phyloP scores from a whole-genome alignment of 2,329 filamentous ascomycete genomes.

The Rhinocladiella mackenziei region DNA sequence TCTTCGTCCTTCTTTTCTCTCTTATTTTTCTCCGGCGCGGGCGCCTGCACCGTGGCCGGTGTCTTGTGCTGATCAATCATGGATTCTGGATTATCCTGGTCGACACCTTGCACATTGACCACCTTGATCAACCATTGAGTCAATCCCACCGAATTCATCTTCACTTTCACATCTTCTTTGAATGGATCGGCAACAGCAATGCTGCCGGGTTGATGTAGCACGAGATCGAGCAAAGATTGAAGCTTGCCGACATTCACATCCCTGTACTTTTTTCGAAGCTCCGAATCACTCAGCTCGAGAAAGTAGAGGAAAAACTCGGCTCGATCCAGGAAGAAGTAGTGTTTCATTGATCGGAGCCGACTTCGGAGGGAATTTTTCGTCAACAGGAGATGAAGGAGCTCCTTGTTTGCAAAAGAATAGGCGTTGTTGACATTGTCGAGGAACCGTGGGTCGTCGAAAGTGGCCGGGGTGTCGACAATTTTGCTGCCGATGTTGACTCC shows the following conservation, averaged over 20 bases:
- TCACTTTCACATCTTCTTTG: conserved; percentile 96
- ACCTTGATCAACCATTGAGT: conserved; percentile 94
- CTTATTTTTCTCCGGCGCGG: conserved; percentile 46
- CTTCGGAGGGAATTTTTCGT: conserved; percentile 89
- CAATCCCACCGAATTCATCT: conserved; percentile 91
- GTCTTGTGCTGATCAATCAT: conserved; percentile 68
- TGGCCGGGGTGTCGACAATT: conserved; percentile 75
- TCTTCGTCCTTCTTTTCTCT: conserved; percentile 77
- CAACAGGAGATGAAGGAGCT: conserved; percentile 81
- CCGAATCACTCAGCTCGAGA: conserved; percentile 82
- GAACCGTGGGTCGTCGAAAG: conserved; percentile 87
- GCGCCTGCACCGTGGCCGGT: conserved; percentile 49
- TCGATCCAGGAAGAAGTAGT: conserved; percentile 97
- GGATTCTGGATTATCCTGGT: conserved; percentile 66
- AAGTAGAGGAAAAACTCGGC: conserved; percentile 99
- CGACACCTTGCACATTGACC: conserved; percentile 92
- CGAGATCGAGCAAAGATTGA: conserved; percentile 91
- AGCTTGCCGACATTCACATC: conserved; percentile 88
- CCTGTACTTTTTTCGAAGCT: conserved; percentile 84
- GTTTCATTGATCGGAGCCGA: conserved; percentile 83
- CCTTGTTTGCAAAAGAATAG: conserved; percentile 93
- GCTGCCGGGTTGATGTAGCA: conserved; percentile 91
- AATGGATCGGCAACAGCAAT: conserved; percentile 92
- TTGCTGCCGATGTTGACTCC: conserved; percentile 90
- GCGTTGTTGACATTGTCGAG: conserved; percentile 93